phyloP scores from a whole-genome alignment of 2,329 filamentous ascomycete species.

The Diaporthe velutina region DNA sequence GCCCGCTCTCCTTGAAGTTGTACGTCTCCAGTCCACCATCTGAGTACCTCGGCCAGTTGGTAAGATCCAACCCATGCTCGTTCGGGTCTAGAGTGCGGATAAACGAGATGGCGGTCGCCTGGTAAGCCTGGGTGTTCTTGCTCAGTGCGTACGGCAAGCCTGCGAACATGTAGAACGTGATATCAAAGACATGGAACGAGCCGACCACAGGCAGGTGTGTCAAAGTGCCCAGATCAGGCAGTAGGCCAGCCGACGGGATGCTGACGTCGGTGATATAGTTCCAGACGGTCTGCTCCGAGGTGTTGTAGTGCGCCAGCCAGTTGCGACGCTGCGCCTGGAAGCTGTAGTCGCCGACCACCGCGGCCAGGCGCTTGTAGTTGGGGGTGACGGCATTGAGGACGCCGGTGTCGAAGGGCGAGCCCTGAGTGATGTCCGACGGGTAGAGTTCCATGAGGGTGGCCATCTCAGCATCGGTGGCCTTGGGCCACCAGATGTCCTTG shows the following conservation, averaged over 20 bases:
- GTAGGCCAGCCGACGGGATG: conserved; percentile 2
- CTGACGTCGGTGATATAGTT: neutral
- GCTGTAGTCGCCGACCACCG: conserved; percentile 14
- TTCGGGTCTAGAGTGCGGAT: neutral
- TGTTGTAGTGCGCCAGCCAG: neutral
- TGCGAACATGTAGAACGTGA: conserved; percentile 2
- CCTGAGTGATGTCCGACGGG: neutral
- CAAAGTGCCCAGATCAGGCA: neutral
- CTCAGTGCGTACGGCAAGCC: neutral
- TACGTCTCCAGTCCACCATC: conserved; percentile 2
- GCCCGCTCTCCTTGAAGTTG: conserved; percentile 4
- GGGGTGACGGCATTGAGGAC: conserved; percentile 4
- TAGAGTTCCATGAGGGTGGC: neutral
- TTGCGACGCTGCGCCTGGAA: conserved; percentile 15
- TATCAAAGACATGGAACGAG: conserved; percentile 9
- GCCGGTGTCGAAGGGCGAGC: conserved; percentile 7
- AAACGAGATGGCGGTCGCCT: neutral
- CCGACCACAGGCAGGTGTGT: conserved; percentile 6
- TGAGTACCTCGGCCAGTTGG: neutral
- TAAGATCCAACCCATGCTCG: neutral
- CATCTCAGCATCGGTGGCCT: neutral
- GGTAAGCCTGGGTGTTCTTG: neutral
- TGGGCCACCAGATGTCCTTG: conserved; percentile 7
- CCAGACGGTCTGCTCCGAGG: conserved; percentile 3
- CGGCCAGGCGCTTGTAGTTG: conserved; percentile 13